These are phyloP conservation scores for Parasitella parasitica DNA, from an alignment of 371 early-diverging fungal species.

Conservation along the genomic window DNA sequence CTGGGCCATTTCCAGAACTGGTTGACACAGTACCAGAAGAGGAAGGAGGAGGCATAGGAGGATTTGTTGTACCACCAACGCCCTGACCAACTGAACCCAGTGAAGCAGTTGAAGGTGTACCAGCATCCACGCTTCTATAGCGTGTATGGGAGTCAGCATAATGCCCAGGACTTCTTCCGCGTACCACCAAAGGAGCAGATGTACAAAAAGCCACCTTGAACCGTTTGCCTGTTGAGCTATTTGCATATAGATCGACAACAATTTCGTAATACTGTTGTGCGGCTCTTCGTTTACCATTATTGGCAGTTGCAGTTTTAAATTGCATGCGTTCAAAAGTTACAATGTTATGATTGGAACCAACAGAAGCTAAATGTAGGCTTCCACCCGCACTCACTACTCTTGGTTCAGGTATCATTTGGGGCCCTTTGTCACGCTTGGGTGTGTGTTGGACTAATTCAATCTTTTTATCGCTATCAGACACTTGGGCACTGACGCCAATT, in stretches of 20 bases:
- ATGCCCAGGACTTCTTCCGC: conserved; percentile 91
- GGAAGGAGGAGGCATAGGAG: conserved; percentile 1
- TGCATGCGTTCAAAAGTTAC: conserved; percentile 89
- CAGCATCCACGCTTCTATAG: conserved; percentile 33
- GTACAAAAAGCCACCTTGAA: conserved; percentile 64
- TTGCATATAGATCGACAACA: conserved; percentile 65
- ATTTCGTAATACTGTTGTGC: conserved; percentile 89
- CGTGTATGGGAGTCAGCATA: conserved; percentile 67
- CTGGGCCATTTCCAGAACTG: neutral
- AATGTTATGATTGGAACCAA: conserved; percentile 45
- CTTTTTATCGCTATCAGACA: conserved; percentile 55
- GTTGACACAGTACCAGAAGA: neutral
- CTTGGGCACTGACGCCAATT: conserved; percentile 66
- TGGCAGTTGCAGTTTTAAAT: conserved; percentile 92
- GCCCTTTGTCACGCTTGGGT: conserved; percentile 90
- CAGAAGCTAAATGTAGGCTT: conserved; percentile 46
- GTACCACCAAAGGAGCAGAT: conserved; percentile 82
- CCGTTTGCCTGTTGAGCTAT: conserved; percentile 44
- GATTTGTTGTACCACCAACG: conserved; percentile 13
- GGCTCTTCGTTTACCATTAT: conserved; percentile 83
- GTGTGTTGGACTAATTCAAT: conserved; percentile 89
- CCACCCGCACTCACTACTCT: conserved; percentile 62
- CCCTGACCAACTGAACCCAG: conserved; percentile 8
- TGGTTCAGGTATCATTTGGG: conserved; percentile 72
- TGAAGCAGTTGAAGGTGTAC: conserved; percentile 33